Percentiles rank a stretch among this genome's conserved stretches.
These are phyloP conservation scores for Ceratobasidium sp. DNA, from an alignment of 1,284 basidiomycete genomes.

Conservation along the genomic window DNA sequence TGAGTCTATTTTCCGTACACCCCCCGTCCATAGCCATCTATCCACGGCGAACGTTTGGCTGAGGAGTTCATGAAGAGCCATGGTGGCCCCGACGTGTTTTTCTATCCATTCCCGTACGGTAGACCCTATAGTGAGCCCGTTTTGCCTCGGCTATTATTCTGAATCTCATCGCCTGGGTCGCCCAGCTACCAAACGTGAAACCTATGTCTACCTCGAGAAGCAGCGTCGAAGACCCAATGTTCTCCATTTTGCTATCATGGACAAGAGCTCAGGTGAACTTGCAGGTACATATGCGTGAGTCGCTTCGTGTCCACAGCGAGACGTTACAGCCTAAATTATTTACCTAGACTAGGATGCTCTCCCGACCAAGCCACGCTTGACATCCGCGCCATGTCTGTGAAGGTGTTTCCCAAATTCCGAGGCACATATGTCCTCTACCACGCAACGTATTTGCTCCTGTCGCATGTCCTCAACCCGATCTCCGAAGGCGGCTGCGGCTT, in stretches of 20 bases:
- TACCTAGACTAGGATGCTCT: not conserved
- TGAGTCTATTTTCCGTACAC: not conserved
- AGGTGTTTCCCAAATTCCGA: constrained; percentile 1
- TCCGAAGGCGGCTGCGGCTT: constrained; percentile 7
- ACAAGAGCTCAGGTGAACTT: not conserved
- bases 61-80: constrained; percentile 11
- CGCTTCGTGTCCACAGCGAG: not conserved
- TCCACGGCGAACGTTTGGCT: constrained; percentile 13
- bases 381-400: not conserved
- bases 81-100: not conserved
- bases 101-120: constrained; percentile 13
- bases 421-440: constrained; percentile 5
- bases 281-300: constrained; percentile 11
- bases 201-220: constrained; percentile 14
- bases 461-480: constrained; percentile 3
- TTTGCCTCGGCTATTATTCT: not conserved
- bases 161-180: not conserved
- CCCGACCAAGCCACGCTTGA: constrained; percentile 23
- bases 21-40: not conserved
- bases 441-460: not conserved
- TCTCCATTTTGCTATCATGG: not conserved
- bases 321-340: not conserved
- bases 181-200: constrained; percentile 2
- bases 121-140: not conserved
- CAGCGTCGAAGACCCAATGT: constrained; percentile 4